phyloP scores from a whole-genome alignment of 371 early-diverging fungal genomes.

The Mortierella sp. region DNA sequence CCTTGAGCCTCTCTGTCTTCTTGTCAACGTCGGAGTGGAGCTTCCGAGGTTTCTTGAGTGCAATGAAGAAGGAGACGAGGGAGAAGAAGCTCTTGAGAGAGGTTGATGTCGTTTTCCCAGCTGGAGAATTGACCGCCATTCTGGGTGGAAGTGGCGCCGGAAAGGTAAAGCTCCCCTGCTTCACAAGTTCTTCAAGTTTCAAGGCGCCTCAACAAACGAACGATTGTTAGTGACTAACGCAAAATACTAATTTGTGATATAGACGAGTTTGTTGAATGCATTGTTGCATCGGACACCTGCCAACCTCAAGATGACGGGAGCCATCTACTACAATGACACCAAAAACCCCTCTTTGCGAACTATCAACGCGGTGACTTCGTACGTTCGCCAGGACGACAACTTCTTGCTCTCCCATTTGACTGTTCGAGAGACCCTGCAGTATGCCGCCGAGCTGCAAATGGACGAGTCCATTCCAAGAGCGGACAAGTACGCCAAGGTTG shows the following conservation, averaged over 20 bases:
- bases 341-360: slow-evolving; percentile 40
- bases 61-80: slow-evolving; percentile 17
- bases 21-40: slow-evolving; percentile 45
- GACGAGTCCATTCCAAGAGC: slow-evolving; percentile 33
- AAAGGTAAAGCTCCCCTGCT: slow-evolving; percentile 49
- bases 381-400: slow-evolving; percentile 70
- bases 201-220: not conserved
- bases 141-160: slow-evolving; percentile 77
- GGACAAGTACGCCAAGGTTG: slow-evolving; percentile 30
- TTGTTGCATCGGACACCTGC: slow-evolving; percentile 41
- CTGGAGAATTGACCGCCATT: slow-evolving; percentile 71
- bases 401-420: slow-evolving; percentile 62
- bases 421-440: slow-evolving; percentile 62
- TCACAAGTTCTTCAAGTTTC: not conserved
- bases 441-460: slow-evolving; percentile 58
- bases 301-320: slow-evolving; percentile 29
- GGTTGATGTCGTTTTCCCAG: slow-evolving; percentile 63
- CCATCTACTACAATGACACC: slow-evolving; percentile 49
- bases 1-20: slow-evolving; percentile 24
- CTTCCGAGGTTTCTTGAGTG: slow-evolving; percentile 19
- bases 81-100: slow-evolving; percentile 57
- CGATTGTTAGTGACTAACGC: not conserved
- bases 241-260: not conserved
- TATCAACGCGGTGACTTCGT: slow-evolving; percentile 49
- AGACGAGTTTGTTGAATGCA: slow-evolving; percentile 68